Conservation (phyloP, 768 basidiomycete genomes). For the Lentinula sp. region DNA sequence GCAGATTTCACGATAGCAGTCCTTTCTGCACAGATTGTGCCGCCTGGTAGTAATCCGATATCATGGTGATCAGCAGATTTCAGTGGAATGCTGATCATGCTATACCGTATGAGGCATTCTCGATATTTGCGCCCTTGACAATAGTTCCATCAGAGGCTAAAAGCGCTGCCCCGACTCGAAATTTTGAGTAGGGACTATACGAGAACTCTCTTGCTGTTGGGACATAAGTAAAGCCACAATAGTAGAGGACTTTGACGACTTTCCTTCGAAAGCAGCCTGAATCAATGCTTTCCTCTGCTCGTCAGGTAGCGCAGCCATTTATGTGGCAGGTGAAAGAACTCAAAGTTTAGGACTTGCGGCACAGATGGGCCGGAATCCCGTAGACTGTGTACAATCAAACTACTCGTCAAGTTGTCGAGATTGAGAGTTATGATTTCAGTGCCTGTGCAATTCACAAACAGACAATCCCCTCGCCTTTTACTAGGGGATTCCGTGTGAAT, state of each 20-base stretch:
- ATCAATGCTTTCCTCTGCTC: conserved; percentile 42
- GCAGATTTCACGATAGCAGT: conserved; percentile 94
- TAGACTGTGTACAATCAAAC: not conserved
- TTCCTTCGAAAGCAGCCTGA: conserved; percentile 55
- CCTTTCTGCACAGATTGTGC: conserved; percentile 89
- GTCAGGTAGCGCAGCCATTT: no score
- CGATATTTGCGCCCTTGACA: conserved; percentile 85
- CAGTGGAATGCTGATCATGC: not conserved
- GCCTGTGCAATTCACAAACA: conserved; percentile 41
- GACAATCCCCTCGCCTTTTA: conserved; percentile 55
- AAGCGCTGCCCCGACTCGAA: conserved; percentile 88
- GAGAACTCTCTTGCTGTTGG: conserved; percentile 58
- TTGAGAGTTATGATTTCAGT: conserved; percentile 10
- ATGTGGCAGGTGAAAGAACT: not conserved
- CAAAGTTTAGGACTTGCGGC: not conserved
- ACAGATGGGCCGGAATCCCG: not conserved
- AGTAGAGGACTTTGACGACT: conserved; percentile 3
- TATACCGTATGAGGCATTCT: conserved; percentile 88
- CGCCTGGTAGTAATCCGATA: conserved; percentile 45
- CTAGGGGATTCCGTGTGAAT: conserved; percentile 45
- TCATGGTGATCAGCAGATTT: not conserved
- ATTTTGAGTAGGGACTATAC: conserved; percentile 86
- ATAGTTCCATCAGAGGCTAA: conserved; percentile 63
- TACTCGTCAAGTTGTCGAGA: not conserved
- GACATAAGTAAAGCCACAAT: not conserved